Evolutionary conservation across 768 basidiomycete species (phyloP).

Genomic region (Psilocybe sp.): DNA sequence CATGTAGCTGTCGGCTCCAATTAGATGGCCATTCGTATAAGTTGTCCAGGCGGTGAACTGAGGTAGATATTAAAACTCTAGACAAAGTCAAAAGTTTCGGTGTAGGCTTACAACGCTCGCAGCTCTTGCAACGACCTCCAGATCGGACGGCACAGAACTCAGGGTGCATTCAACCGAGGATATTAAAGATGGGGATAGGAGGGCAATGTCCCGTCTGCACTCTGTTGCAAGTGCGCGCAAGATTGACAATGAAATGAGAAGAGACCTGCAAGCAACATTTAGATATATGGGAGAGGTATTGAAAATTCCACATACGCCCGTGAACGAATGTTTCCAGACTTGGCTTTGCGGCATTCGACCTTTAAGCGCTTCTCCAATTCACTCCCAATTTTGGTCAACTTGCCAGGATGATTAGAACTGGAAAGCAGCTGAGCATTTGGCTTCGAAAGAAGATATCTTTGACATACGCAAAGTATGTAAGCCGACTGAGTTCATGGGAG

Average conservation of each 20-base stretch:
- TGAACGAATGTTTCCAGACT: conserved; percentile 70
- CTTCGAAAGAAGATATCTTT: neutral
- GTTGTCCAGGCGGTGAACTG: conserved; percentile 92
- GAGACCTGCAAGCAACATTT: conserved; percentile 42
- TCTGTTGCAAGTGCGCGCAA: conserved; percentile 81
- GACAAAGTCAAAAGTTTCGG: neutral
- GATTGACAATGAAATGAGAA: conserved; percentile 82
- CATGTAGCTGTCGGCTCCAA: conserved; percentile 71
- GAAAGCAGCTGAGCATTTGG: conserved; percentile 2
- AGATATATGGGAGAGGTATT: conserved; percentile 4
- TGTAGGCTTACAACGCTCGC: conserved; percentile 69
- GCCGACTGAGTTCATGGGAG: conserved; percentile 78
- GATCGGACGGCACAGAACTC: conserved; percentile 53
- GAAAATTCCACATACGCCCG: conserved; percentile 61
- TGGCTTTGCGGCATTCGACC: conserved; percentile 64
- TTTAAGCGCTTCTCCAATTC: conserved; percentile 77
- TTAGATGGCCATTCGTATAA: conserved; percentile 81
- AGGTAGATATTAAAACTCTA: neutral
- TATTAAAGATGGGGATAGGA: conserved; percentile 69
- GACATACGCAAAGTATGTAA: conserved; percentile 77
- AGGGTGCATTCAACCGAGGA: conserved; percentile 61
- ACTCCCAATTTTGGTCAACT: conserved; percentile 70
- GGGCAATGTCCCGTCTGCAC: conserved; percentile 79
- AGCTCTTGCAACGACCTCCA: conserved; percentile 74
- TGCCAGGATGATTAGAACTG: conserved; percentile 74